Evolutionary conservation across 2,329 filamentous ascomycete species (phyloP), one percentile per base, ranked within the genome.

Genomic region (Dryadomyces sulphureus): DNA sequence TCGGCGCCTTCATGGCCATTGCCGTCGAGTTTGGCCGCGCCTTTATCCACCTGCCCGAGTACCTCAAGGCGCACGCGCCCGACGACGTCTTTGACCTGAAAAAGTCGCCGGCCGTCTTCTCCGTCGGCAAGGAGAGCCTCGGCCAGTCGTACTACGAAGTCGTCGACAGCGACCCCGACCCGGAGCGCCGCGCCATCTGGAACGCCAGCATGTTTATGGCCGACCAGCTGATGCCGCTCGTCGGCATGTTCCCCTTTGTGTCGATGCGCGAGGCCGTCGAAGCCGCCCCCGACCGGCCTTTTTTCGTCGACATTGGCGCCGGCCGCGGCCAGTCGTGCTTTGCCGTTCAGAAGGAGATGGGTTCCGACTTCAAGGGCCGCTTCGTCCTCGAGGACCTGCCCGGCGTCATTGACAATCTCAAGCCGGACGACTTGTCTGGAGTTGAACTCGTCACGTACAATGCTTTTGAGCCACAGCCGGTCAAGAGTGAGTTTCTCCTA

Each of bases 11-110:
- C 30, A 21, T 46, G 9, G 32, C 27, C 20, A 25, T 35, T 3
- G 32, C 38, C 1, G 6, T 35, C 11, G 44, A 46, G 21, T 46
- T 46, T n/a, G 9, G 25, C 3, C 38, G 44, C 6, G 44, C 44
- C 11, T 46, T 19, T 19, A 46, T 36, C n/a, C 30, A 36, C 12
- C 38, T 46, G 7, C 38, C 44, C 44, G 44, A 46, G 7, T 46
- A 46, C 20, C 38, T 46, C 27, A 41, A 41, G 25, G 16, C 25
- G 5, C 38, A 46, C 16, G 2, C 25, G 20, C 44, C 44, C 5
- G 44, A 46, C n/a, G 38, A 46, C 38, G 27, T 46, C 5, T 46
- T 46, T 34, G 44, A 46, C 27, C 27, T 46, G n/a, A 41, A 17
- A 5, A 41, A 41, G 38, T 41, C 27, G 1, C 38, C 44, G 1